phyloP scores from a whole-genome alignment of 331 rosid genomes.

The Quercus tomentella region DNA sequence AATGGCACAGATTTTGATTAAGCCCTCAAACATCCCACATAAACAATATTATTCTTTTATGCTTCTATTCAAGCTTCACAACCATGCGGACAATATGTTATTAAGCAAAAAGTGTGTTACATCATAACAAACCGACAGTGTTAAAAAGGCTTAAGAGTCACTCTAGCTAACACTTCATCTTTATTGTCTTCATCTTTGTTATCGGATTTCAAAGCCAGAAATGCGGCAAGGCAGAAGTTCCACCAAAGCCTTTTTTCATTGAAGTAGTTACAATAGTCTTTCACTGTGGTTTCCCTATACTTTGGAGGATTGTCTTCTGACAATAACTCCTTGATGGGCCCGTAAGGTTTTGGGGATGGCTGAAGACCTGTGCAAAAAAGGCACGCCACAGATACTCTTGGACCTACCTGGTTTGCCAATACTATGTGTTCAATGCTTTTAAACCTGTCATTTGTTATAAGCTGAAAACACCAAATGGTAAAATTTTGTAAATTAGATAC shows the following conservation, averaged over 20 bases:
- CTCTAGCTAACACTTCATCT: neutral
- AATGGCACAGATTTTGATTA: too few relatives aligned
- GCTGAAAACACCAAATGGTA: neutral
- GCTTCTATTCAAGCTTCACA: too few relatives aligned
- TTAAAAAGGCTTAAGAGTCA: neutral
- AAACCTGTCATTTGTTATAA: slow-evolving; percentile 29
- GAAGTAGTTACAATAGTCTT: slow-evolving; percentile 1
- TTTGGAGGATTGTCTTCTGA: slow-evolving; percentile 22
- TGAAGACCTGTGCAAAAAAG: slow-evolving; percentile 18
- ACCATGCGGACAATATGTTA: too few relatives aligned
- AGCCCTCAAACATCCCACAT: too few relatives aligned
- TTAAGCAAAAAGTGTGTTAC: too few relatives aligned
- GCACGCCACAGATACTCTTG: slow-evolving; percentile 27
- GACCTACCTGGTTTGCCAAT: slow-evolving; percentile 5
- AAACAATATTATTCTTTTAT: too few relatives aligned
- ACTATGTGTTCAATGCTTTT: slow-evolving; percentile 34
- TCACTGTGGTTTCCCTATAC: slow-evolving; percentile 16
- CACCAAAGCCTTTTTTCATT: neutral
- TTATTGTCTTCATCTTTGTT: neutral
- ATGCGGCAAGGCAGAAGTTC: neutral
- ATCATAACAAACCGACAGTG: too few relatives aligned
- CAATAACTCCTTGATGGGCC: slow-evolving; percentile 33
- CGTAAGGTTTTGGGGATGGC: slow-evolving; percentile 16
- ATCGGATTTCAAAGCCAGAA: neutral
- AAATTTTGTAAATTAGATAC: neutral